Evolutionary conservation across 306 rosid genomes (phyloP).

Genomic region (Hippophae rhamnoides): DNA sequence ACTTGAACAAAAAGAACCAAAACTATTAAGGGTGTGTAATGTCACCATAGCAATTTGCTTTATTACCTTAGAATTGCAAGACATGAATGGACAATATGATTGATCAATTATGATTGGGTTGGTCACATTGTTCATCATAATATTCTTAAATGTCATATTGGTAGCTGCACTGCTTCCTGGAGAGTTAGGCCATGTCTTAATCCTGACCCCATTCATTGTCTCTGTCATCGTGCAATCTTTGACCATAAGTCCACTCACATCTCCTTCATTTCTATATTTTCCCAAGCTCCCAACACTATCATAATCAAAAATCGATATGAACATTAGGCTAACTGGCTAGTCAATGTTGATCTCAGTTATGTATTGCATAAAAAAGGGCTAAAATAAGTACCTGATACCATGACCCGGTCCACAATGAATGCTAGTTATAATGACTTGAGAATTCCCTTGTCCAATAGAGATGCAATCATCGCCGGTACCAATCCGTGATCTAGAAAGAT

Average conservation of each 20-base stretch:
- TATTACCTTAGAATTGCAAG: slow-evolving; percentile 30
- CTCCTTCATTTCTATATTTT: slow-evolving; percentile 32
- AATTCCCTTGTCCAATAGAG: slow-evolving; percentile 42
- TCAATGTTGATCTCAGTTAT: no score
- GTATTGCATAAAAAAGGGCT: neutral
- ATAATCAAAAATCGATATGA: neutral
- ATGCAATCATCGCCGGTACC: slow-evolving; percentile 42
- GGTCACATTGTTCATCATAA: slow-evolving; percentile 40
- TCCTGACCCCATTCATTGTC: slow-evolving; percentile 38
- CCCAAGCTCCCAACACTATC: slow-evolving; percentile 45
- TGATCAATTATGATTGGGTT: slow-evolving; percentile 49
- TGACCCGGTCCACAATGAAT: slow-evolving; percentile 45
- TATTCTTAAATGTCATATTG: slow-evolving; percentile 41
- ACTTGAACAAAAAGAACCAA: no score
- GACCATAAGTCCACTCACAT: slow-evolving; percentile 32
- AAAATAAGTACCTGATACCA: slow-evolving; percentile 31
- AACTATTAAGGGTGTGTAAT: no score
- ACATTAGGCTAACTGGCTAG: no score
- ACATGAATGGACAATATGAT: slow-evolving; percentile 29
- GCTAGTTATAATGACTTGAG: slow-evolving; percentile 27
- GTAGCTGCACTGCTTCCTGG: slow-evolving; percentile 34
- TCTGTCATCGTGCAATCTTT: slow-evolving; percentile 32
- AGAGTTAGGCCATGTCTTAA: slow-evolving; percentile 46
- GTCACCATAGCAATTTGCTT: neutral
- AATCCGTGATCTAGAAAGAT: slow-evolving; percentile 22